Evolutionary conservation across 2,329 filamentous ascomycete species (phyloP).

Genomic region (Gremmenia infestans): DNA sequence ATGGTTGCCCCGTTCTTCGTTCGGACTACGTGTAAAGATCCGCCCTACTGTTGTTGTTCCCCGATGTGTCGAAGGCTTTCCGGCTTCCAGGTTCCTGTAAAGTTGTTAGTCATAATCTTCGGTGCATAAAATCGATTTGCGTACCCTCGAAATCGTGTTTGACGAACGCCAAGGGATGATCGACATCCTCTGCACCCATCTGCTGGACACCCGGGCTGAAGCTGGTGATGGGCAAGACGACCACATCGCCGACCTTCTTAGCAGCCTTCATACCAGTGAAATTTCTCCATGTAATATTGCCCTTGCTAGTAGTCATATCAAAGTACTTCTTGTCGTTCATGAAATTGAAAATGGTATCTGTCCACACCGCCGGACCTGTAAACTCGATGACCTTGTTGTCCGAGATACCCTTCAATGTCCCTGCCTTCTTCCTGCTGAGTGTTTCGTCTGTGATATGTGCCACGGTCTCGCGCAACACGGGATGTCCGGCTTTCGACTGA

Average conservation of each 20-base stretch:
- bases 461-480: conserved; percentile 82
- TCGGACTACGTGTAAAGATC: neutral
- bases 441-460: conserved; percentile 80
- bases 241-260: conserved; percentile 88
- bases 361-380: conserved; percentile 92
- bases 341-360: conserved; percentile 84
- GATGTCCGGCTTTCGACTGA: conserved; percentile 90
- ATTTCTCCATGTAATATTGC: conserved; percentile 76
- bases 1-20: neutral
- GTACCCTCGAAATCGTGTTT: conserved; percentile 94
- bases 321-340: conserved; percentile 91
- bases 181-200: conserved; percentile 83
- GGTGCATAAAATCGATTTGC: neutral
- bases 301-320: conserved; percentile 62
- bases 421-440: conserved; percentile 63
- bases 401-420: conserved; percentile 52
- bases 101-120: conserved; percentile 5
- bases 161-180: conserved; percentile 95
- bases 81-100: conserved; percentile 69
- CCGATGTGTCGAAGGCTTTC: conserved; percentile 68
- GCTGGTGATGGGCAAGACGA: conserved; percentile 91
- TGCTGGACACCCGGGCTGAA: conserved; percentile 93
- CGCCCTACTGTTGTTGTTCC: neutral
- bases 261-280: conserved; percentile 82
- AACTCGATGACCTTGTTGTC: conserved; percentile 82